Evolutionary conservation across 1,139 yeast genomes (phyloP), one percentile per base, ranked within the genome.

Genomic region (Candida sp.): DNA sequence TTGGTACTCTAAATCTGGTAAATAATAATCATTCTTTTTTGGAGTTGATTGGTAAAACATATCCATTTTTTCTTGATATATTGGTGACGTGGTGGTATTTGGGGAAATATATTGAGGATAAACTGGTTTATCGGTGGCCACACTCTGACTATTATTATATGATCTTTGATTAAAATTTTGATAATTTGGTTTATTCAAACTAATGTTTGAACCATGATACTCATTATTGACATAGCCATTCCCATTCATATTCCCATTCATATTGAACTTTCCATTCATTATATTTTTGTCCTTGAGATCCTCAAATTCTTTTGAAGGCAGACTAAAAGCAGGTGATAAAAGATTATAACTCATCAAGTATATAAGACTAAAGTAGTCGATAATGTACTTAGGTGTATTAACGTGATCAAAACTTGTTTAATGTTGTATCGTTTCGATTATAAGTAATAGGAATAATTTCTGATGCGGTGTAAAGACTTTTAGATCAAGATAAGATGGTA

Each of bases 51-150:
- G 29, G 27, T 37, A 30, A 21, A 6, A 12, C 23, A 25, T 8
- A 4, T 37, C 34, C 5, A 7, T 9, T 15, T 35, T 32, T 22
- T 15, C 21, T 37, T 12, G 27, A 19, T 19, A 8, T 15, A 29
- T 37, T 29, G 33, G 39, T 29, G 39, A 37, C 27, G n/a, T 37
- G 29, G 21, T 37, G 19, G 30, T 37, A 25, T 21, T 25, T 27
- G 33, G 33, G 21, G 34, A 37, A 19, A 29, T 30, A 23, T 7
- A 37, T 37, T 8, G 38, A 25, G 21, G 21, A 3, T 21, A 7
- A 5, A 5, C 21, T 23, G 21, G 36, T 19, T 12, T 32, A 11
- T 32, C 11, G 12, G 12, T 32, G 34, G 11, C 19, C 11, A 25
- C 3, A 25, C 7, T 25, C 6, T 32, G 34, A 32, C 11, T 32